phyloP scores from a whole-genome alignment of 106 monocot genomes.

The Dactylorhiza incarnata region DNA sequence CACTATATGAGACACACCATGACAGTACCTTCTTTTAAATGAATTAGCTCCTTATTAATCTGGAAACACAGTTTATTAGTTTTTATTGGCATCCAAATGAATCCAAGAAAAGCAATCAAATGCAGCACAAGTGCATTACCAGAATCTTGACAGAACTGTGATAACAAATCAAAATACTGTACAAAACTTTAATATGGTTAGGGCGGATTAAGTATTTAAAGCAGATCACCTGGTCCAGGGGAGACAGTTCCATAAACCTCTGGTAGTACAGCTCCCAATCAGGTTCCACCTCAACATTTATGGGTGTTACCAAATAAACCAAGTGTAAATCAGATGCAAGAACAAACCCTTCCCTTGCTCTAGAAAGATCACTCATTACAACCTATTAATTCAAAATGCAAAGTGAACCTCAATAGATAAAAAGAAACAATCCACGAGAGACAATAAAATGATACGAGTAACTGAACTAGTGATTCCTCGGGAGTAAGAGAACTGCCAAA shows the following conservation, averaged over 20 bases:
- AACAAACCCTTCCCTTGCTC: constrained; percentile 98
- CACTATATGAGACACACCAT: background rate
- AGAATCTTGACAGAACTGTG: background rate
- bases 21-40: background rate
- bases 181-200: background rate
- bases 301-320: constrained; percentile 94
- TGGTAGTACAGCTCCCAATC: constrained; percentile 99
- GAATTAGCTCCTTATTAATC: background rate
- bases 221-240: constrained; percentile 68
- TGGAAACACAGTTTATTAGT: background rate
- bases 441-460: constrained; percentile 3
- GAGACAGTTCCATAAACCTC: constrained; percentile 80
- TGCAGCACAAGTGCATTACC: background rate
- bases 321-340: constrained; percentile 98
- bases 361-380: constrained; percentile 81
- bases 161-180: background rate
- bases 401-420: constrained; percentile 1
- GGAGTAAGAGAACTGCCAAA: constrained; percentile 98
- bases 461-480: constrained; percentile 83
- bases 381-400: constrained; percentile 37
- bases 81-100: background rate
- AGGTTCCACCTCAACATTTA: constrained; percentile 94
- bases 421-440: background rate
- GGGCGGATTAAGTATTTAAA: background rate
- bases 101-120: background rate